These are phyloP conservation scores for Aureobasidium sp. DNA, from an alignment of 2,329 filamentous ascomycete species.

Conservation along the genomic window DNA sequence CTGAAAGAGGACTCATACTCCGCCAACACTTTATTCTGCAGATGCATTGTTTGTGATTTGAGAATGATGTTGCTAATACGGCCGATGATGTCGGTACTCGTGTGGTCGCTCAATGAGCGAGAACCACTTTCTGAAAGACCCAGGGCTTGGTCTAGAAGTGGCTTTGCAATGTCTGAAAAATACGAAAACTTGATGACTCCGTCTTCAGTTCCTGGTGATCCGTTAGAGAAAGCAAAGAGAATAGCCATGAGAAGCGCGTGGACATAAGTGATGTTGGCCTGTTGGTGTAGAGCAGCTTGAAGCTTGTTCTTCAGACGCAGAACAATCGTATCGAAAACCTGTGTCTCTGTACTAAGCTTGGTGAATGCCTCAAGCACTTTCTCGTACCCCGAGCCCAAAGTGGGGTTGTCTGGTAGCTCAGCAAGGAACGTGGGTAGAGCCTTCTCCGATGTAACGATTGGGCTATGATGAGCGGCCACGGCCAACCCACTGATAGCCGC, in stretches of 20 bases:
- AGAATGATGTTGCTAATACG: constrained; percentile 53
- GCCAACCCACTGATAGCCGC: constrained; percentile 51
- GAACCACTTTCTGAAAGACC: constrained; percentile 27
- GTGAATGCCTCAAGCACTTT: constrained; percentile 55
- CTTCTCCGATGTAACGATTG: constrained; percentile 54
- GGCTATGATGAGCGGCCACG: constrained; percentile 54
- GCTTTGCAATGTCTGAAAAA: constrained; percentile 40
- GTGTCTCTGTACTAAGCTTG: constrained; percentile 53
- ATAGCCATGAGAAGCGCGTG: constrained; percentile 52
- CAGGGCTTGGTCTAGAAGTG: constrained; percentile 32
- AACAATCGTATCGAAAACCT: constrained; percentile 56
- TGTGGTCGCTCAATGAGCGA: constrained; percentile 37
- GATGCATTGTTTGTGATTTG: constrained; percentile 41
- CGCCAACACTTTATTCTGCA: constrained; percentile 41
- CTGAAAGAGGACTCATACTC: constrained; percentile 14
- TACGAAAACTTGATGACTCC: constrained; percentile 32
- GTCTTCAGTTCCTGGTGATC: constrained; percentile 37
- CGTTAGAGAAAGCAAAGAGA: constrained; percentile 52
- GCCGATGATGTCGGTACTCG: constrained; percentile 51
- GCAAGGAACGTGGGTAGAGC: constrained; percentile 60
- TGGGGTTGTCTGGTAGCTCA: constrained; percentile 48
- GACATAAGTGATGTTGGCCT: constrained; percentile 47
- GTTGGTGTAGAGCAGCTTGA: constrained; percentile 46
- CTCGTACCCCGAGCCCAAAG: constrained; percentile 43
- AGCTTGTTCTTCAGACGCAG: constrained; percentile 56